phyloP scores from a whole-genome alignment of 495 filamentous ascomycete genomes.

The Lophiostoma macrostomum region DNA sequence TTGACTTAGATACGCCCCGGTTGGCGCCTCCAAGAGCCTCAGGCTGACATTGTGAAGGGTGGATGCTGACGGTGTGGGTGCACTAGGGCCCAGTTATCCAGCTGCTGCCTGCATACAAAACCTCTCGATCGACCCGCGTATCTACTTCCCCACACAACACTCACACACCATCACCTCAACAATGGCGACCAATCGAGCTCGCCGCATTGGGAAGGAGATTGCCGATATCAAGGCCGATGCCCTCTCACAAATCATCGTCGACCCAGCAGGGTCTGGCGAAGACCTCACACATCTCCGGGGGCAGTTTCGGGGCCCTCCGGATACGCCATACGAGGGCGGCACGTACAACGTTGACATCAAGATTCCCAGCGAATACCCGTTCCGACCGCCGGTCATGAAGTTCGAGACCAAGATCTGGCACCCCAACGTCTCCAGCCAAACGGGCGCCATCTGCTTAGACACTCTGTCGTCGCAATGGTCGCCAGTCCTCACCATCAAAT shows the following conservation, averaged over 20 bases:
- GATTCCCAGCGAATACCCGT: conserved; percentile 88
- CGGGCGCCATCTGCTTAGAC: conserved; percentile 95
- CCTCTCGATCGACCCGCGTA: neutral
- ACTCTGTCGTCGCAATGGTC: conserved; percentile 89
- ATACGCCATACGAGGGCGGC: conserved; percentile 91
- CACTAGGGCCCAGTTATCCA: conserved; percentile 5
- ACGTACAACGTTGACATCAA: conserved; percentile 78
- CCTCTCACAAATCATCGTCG: conserved; percentile 68
- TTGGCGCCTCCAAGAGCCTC: conserved; percentile 16
- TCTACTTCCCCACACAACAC: neutral
- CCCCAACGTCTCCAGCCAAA: conserved; percentile 93
- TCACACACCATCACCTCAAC: conserved; percentile 1
- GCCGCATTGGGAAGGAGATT: conserved; percentile 89
- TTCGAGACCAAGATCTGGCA: conserved; percentile 98
- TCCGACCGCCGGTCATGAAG: conserved; percentile 86
- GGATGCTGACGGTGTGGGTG: too few species aligned
- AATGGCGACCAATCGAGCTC: conserved; percentile 77
- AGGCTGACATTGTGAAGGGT: conserved; percentile 28
- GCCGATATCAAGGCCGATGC: conserved; percentile 77
- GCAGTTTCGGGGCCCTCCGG: conserved; percentile 80
- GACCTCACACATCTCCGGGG: conserved; percentile 85
- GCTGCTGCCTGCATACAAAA: conserved; percentile 30
- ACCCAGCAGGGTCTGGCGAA: conserved; percentile 58
- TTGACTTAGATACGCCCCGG: conserved; percentile 21
- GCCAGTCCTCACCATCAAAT: conserved; percentile 93